Base-by-base conservation (phyloP, 192 early-diverging fungal genomes). In the Linnemannia hyalina region DNA sequence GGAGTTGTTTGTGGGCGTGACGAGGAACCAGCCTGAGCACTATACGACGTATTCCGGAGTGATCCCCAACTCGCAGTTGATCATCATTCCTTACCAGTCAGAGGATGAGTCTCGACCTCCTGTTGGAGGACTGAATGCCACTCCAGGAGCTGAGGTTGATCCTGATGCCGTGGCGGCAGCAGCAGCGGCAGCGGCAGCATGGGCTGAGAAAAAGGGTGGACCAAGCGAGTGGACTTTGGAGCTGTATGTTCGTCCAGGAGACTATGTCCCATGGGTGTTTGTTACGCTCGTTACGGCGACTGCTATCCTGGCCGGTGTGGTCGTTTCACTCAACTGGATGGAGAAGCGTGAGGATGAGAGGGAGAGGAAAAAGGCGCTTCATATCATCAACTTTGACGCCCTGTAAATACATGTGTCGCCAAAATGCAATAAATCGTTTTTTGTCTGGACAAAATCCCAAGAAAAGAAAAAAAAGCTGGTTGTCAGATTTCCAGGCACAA, bases 301-400 rank as follows among this genome's bases (percentile, higher is more conserved):
- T 84, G 89, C 87, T n/a, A 87, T 95, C 0, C 85, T 99, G 46
- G 93, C 90, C 1, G 92, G 92, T 42, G 92, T 97, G 23, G 95
- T 97, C 15, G 89, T 90, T 80, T 90, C 82, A 3, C 88, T 99
- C 20, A 90, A 95, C 82, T 93, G 91, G 79, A 87, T 95, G 74
- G 98, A 99, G 83, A 95, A 94, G 90, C 89, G 96, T 57, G 96
- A 97, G 68, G 97, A 98, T 80, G 91, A 93, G 81, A 81, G 90
- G 32, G 96, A 98, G 83, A 91, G 94, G 86, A 89, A 94, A 75
- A 93, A 93, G 49, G 94, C 95, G 2, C 83, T 96, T 60, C 95
- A 96, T 80, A 92, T 94, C 47, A 96, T 98, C 81, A 97, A 98
- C 82, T 98, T 98, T 89, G 97, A 98, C 79, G 97, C 97, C 0